Evolutionary conservation across 371 early-diverging fungal genomes (phyloP).

Genomic region (Apophysomyces trapeziformis): DNA sequence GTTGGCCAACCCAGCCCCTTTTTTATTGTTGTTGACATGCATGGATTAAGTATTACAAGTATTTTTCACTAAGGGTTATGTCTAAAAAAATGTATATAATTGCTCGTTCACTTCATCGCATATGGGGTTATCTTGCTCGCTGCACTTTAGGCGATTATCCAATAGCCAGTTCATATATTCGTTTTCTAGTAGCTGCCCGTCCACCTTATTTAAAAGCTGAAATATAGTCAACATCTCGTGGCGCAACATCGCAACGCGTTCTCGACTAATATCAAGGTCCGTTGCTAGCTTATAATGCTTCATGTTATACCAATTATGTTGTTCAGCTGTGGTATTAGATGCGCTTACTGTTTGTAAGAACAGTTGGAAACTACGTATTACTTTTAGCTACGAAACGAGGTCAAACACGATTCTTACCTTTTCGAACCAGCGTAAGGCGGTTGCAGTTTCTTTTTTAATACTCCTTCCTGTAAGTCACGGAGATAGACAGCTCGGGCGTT

Average conservation of each 20-base stretch:
- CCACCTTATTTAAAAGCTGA: conserved; percentile 51
- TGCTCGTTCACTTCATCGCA: background rate
- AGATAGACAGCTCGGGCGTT: conserved; percentile 48
- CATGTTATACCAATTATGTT: conserved; percentile 22
- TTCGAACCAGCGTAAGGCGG: conserved; percentile 26
- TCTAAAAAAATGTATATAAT: conserved; percentile 5
- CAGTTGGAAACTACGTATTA: conserved; percentile 16
- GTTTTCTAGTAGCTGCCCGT: conserved; percentile 45
- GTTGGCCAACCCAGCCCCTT: too few species aligned
- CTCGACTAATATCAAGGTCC: conserved; percentile 48
- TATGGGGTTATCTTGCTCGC: background rate
- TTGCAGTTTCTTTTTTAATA: conserved; percentile 17
- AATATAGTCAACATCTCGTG: conserved; percentile 53
- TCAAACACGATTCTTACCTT: conserved; percentile 16
- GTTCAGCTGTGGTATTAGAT: conserved; percentile 8
- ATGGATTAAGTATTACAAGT: too few species aligned
- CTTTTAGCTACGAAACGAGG: background rate
- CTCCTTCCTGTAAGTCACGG: conserved; percentile 48
- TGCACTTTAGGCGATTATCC: conserved; percentile 33
- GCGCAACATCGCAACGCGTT: conserved; percentile 51
- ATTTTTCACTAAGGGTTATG: too few species aligned
- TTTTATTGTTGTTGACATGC: too few species aligned
- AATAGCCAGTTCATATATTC: conserved; percentile 60
- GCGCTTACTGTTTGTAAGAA: conserved; percentile 18
- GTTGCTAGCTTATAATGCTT: conserved; percentile 49